Base-by-base conservation (phyloP, 192 early-diverging fungal genomes). In the Coemansia sp. region DNA sequence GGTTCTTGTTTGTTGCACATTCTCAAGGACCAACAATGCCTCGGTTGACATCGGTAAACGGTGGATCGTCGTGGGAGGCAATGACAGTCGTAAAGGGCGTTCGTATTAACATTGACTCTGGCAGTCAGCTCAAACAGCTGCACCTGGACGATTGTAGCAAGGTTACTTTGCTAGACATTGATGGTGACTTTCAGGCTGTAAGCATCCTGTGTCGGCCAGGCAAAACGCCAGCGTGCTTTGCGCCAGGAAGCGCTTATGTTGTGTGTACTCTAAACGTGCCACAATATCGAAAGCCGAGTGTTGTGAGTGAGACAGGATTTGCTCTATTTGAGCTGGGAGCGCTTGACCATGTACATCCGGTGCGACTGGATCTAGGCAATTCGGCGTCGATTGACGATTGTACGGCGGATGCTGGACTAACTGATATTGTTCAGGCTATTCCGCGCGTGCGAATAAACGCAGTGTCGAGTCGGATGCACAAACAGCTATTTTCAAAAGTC, bases 341-440 rank as follows among this genome's bases (percentile, higher is more conserved):
- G n/a, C n/a, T 27, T 8, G 72, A 74, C 38, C 72, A 68, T 39
- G 38, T 74, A 0, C 60, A 68, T 37, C 72, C 72, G 24, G 66
- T 63, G 48, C 61, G 38, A 10, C 19, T 69, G 14, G 7, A 5
- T 17, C 35, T 39, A 7, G 24, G 10, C n/a, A 37, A 21, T 14
- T 54, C 43, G 19, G 2, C n/a, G 21, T 19, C 57, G 8, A 21
- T 12, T 41, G 19, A 24, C 10, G 48, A 35, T 12, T 7, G 22
- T 29, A 22, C 22, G 24, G 43, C 47, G 24, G 29, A 50, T 17
- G 25, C 24, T 47, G 58, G 58, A 17, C 12, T 48, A 25, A 2
- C 10, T 0, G 37, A 11, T 7, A 27, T 64, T 39, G 41, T 43
- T 48, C 41, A 37, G 17, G 19, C 29, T n/a, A 57, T 73, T 5